A percentile compares a stretch with the other conserved stretches of the same genome.
Conservation (phyloP, 2,329 filamentous ascomycete species). For the Colletotrichum sp. region DNA sequence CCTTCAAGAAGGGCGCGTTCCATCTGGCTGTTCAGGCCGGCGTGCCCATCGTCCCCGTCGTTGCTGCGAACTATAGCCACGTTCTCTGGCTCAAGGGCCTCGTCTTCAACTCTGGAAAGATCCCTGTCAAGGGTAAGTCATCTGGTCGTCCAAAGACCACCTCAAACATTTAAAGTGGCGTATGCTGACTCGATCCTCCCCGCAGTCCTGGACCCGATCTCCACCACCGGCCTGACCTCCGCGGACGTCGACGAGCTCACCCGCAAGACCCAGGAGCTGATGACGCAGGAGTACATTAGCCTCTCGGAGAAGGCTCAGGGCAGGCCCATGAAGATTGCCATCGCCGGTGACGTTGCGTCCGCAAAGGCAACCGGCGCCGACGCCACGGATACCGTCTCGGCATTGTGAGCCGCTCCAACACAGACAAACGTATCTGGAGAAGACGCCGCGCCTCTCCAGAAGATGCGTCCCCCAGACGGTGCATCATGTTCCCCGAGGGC, state of each 20-base stretch:
- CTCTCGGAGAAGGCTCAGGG: constrained; percentile 59
- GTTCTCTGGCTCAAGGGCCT: constrained; percentile 68
- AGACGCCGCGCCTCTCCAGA: not conserved
- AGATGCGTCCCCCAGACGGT: not conserved
- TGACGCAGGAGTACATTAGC: constrained; percentile 70
- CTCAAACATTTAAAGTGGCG: not conserved
- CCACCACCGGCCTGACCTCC: constrained; percentile 73
- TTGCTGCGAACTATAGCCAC: constrained; percentile 81
- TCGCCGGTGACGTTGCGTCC: not conserved
- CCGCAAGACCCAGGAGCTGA: constrained; percentile 71
- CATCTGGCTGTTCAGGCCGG: constrained; percentile 93
- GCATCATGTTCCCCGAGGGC: not conserved
- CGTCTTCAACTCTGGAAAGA: constrained; percentile 70
- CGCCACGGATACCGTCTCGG: constrained; percentile 11
- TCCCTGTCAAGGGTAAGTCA: constrained; percentile 75
- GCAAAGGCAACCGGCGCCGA: constrained; percentile 19
- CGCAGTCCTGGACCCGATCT: constrained; percentile 79
- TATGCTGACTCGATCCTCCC: not conserved
- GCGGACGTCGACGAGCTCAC: constrained; percentile 81
- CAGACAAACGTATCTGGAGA: not conserved
- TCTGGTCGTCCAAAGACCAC: not conserved
- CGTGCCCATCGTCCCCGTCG: constrained; percentile 89
- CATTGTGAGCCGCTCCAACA: not conserved
- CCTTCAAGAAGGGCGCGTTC: constrained; percentile 99
- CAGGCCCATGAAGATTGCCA: constrained; percentile 20